phyloP scores from a whole-genome alignment of 768 basidiomycete species.

The Postia placenta region DNA sequence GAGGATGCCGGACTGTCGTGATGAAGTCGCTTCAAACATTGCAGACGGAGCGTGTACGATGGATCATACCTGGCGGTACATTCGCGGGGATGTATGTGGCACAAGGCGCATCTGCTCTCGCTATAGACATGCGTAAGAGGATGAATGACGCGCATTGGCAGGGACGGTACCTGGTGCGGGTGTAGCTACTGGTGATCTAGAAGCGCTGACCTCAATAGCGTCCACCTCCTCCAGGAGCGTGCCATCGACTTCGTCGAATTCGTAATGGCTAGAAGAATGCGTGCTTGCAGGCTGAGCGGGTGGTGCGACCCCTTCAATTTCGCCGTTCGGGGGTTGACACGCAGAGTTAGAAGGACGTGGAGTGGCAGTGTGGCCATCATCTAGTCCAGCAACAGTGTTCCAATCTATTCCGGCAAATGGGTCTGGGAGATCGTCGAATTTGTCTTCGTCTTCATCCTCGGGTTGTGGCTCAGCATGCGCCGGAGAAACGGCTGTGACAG shows the following conservation, averaged over 20 bases:
- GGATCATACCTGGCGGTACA: too few relatives aligned
- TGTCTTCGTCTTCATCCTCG: not conserved
- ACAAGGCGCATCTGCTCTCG: too few relatives aligned
- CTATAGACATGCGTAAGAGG: too few relatives aligned
- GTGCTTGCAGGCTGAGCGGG: not conserved
- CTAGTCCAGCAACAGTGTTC: not conserved
- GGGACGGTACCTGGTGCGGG: too few relatives aligned
- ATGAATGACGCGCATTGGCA: too few relatives aligned
- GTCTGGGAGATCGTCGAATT: slow-evolving; percentile 7
- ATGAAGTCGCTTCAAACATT: too few relatives aligned
- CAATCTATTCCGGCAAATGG: slow-evolving; percentile 7
- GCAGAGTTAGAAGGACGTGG: not conserved
- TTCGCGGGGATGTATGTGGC: too few relatives aligned
- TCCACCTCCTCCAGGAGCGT: slow-evolving; percentile 33
- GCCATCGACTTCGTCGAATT: slow-evolving; percentile 22
- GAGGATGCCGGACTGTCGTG: too few relatives aligned
- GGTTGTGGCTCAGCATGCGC: not conserved
- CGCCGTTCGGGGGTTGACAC: not conserved
- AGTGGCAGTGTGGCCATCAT: not conserved
- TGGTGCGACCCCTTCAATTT: not conserved
- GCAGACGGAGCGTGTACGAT: too few relatives aligned
- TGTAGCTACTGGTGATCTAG: too few relatives aligned
- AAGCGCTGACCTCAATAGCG: slow-evolving; percentile 27
- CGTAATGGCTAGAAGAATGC: slow-evolving; percentile 14
- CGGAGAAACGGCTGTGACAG: not conserved